Evolutionary conservation across 2,329 filamentous ascomycete species (phyloP).

Genomic region (Colletotrichum agaves): DNA sequence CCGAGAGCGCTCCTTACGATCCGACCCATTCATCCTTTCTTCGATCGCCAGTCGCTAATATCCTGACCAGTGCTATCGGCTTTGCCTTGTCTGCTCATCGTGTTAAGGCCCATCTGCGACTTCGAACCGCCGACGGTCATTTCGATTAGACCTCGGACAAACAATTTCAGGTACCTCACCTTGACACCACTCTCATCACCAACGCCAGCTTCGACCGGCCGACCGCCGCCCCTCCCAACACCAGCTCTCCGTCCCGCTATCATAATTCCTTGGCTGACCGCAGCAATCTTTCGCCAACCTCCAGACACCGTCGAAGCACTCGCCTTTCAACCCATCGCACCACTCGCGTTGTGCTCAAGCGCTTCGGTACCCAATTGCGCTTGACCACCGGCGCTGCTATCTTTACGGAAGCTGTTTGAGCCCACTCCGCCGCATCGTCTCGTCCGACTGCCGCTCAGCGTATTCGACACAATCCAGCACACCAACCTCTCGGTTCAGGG

Average conservation of each 20-base stretch:
- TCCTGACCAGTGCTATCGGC: neutral
- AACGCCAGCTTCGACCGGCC: neutral
- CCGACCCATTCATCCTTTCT: neutral
- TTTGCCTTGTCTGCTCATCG: neutral
- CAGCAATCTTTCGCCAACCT: neutral
- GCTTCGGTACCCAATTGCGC: constrained; percentile 21
- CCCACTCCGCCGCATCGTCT: constrained; percentile 3
- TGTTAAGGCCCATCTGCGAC: constrained; percentile 11
- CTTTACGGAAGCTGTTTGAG: neutral
- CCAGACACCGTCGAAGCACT: neutral
- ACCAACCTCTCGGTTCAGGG: neutral
- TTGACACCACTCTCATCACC: neutral
- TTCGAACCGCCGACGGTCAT: constrained; percentile 11
- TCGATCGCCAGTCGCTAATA: neutral
- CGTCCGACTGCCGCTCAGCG: neutral
- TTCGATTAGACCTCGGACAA: constrained; percentile 26
- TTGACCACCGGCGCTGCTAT: neutral
- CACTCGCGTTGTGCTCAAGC: constrained; percentile 28
- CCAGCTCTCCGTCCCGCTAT: neutral
- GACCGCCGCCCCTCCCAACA: neutral
- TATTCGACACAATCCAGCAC: neutral
- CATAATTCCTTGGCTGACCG: neutral
- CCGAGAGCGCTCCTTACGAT: neutral
- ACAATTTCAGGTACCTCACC: constrained; percentile 1
- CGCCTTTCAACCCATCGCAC: neutral